phyloP scores from a whole-genome alignment of 2,329 filamentous ascomycete genomes.

The Colletotrichum tabaci region DNA sequence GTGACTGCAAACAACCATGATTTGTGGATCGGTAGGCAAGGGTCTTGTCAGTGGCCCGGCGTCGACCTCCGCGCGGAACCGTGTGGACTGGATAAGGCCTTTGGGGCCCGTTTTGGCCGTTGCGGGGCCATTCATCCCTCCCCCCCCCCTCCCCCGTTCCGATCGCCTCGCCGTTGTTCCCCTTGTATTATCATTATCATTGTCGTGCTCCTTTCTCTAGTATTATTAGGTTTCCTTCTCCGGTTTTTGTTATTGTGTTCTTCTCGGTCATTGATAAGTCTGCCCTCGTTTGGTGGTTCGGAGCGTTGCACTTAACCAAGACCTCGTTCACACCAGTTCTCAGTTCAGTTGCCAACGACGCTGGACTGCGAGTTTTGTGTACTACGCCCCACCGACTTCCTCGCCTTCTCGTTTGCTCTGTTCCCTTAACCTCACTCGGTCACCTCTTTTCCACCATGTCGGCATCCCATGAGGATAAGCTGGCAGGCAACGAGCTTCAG shows the following conservation, averaged over 20 bases:
- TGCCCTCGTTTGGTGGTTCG: background rate
- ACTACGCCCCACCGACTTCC: too few relatives aligned
- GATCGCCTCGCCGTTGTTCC: conserved; percentile 8
- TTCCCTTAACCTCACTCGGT: background rate
- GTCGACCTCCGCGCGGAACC: conserved; percentile 22
- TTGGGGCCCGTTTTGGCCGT: conserved; percentile 21
- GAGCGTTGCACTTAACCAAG: too few relatives aligned
- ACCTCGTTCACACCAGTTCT: too few relatives aligned
- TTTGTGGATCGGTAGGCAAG: background rate
- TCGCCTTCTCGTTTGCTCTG: background rate
- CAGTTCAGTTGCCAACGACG: too few relatives aligned
- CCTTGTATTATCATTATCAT: background rate
- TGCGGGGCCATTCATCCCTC: background rate
- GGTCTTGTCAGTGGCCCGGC: conserved; percentile 9
- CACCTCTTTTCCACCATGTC: background rate
- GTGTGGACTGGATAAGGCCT: conserved; percentile 12
- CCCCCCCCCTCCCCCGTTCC: conserved; percentile 20
- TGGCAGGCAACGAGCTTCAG: conserved; percentile 1
- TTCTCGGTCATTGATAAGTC: background rate
- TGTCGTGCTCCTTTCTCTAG: conserved; percentile 8
- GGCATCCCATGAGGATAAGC: conserved; percentile 1
- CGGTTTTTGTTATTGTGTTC: background rate
- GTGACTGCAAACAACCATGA: too few relatives aligned
- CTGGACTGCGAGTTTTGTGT: background rate
- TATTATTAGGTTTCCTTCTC: background rate